Percentiles rank a stretch among this genome's conserved stretches.
Evolutionary conservation across 2,329 filamentous ascomycete genomes (phyloP).

Genomic region (Aspergillus arachidicola): DNA sequence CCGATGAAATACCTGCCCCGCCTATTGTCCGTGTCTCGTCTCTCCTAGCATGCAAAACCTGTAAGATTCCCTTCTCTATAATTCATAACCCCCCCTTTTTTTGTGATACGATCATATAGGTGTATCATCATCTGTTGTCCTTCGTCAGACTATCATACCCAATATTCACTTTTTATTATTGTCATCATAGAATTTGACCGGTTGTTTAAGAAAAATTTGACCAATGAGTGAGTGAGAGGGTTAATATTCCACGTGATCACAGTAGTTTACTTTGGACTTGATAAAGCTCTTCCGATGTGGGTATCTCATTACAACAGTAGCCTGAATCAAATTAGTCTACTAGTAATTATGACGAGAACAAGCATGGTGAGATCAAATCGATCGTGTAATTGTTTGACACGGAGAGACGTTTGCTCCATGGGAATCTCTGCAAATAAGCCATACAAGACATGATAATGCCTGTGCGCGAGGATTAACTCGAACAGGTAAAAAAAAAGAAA

Average conservation of each 20-base stretch:
- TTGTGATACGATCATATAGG: conserved; percentile 28
- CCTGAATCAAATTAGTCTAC: not conserved
- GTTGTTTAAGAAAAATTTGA: not conserved
- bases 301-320: not conserved
- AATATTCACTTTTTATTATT: conserved; percentile 10
- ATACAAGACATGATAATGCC: conserved; percentile 21
- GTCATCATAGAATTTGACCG: conserved; percentile 9
- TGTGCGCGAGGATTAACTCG: not conserved
- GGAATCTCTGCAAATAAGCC: conserved; percentile 37
- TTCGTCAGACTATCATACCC: conserved; percentile 26
- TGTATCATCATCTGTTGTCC: conserved; percentile 27
- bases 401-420: conserved; percentile 33
- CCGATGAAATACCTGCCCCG: not conserved
- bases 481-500: not conserved
- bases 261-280: not conserved
- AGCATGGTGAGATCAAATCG: conserved; percentile 26
- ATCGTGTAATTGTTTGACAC: conserved; percentile 38
- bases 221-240: not conserved
- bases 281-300: not conserved
- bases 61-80: conserved; percentile 9
- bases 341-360: not conserved
- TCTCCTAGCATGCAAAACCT: conserved; percentile 9
- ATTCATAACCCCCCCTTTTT: not conserved
- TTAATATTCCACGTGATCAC: not conserved
- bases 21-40: conserved; percentile 10